Evolutionary conservation across 257 asterid species (phyloP), one percentile per base, ranked within the genome.

Genomic region (Solanum corneliomulleri): DNA sequence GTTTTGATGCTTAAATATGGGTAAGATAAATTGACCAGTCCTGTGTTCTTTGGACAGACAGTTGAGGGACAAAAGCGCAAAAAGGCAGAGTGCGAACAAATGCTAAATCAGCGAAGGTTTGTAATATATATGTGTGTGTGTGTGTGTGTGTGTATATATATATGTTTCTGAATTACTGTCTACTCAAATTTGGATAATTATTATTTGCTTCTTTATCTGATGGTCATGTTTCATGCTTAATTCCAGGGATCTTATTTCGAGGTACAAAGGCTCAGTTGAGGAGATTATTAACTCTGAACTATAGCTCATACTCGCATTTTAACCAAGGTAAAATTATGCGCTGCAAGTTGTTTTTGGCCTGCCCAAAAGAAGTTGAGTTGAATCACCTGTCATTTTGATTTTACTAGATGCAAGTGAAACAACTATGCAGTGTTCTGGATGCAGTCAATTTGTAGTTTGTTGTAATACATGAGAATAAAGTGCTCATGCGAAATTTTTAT

Each of bases 1-100:
- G 60, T 5, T 80, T 49, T 80, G 68, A 45, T 78, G 68, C 68
- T 45, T 47, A 20, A 29, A 81, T 49, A 45, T 81, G 31, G 70
- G 9, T 81, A 47, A 3, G 1, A 20, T 66, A 56, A 56, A 42
- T 14, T 10, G 47, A 29, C 21, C 12, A 4, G 5, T 78, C 39
- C 31, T 75, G 27, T 78, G 87, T 82, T 87, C 85, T 89, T 11
- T 83, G 70, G 56, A 60, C 94, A 97, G 99, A 94, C 97, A 20
- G 95, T 95, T 86, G 98, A 93, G 91, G 98, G 92, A 69, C 99
- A 95, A 88, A 97, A 93, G 86, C 93, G 66, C 71, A 93, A 85
- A 89, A 90, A 93, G 87, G 96, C 90, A 92, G 97, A 93, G 88
- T 88, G 94, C 31, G 93, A 92, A 82, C 92, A 90, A 85, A 83